Evolutionary conservation across 1,284 basidiomycete genomes (phyloP).

Genomic region (Cutaneotrichosporon sp.): DNA sequence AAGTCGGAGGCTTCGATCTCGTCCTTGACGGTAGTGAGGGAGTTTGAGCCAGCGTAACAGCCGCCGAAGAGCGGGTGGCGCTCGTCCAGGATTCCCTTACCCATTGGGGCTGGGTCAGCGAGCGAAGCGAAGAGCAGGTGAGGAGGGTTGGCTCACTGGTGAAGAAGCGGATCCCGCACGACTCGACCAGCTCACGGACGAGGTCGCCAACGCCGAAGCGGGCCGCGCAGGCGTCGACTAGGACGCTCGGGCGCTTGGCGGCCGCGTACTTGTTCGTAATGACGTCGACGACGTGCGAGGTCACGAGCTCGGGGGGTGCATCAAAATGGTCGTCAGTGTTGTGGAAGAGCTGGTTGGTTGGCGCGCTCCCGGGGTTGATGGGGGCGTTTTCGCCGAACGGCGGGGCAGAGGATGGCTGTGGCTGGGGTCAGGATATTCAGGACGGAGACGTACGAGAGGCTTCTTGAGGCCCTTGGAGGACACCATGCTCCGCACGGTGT

Average conservation of each 20-base stretch:
- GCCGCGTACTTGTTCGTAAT: slow-evolving; percentile 66
- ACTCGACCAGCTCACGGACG: slow-evolving; percentile 66
- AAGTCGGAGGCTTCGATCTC: slow-evolving; percentile 79
- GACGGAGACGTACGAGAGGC: slow-evolving; percentile 17
- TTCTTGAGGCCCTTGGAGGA: slow-evolving; percentile 64
- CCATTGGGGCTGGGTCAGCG: slow-evolving; percentile 57
- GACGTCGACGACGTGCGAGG: slow-evolving; percentile 70
- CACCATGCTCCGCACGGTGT: slow-evolving; percentile 71
- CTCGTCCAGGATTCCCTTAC: slow-evolving; percentile 79
- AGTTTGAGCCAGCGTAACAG: slow-evolving; percentile 77
- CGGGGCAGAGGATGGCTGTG: slow-evolving; percentile 25
- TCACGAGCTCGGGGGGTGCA: slow-evolving; percentile 61
- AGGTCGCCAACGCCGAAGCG: slow-evolving; percentile 73
- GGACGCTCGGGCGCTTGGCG: slow-evolving; percentile 69
- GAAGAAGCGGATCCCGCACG: slow-evolving; percentile 72
- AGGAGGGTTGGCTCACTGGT: slow-evolving; percentile 47
- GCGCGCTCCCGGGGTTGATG: not conserved
- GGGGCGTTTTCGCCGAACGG: slow-evolving; percentile 10
- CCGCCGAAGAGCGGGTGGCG: slow-evolving; percentile 82
- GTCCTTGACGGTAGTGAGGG: slow-evolving; percentile 67
- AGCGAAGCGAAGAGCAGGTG: not conserved
- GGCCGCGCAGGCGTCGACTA: slow-evolving; percentile 84
- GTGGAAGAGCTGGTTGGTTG: slow-evolving; percentile 17
- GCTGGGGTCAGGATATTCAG: slow-evolving; percentile 18
- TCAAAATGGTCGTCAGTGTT: slow-evolving; percentile 10